A percentile compares a stretch with the other conserved stretches of the same genome.
Evolutionary conservation across 169 alveolate genomes (phyloP).

Genomic region (Plasmodium falciparum): DNA sequence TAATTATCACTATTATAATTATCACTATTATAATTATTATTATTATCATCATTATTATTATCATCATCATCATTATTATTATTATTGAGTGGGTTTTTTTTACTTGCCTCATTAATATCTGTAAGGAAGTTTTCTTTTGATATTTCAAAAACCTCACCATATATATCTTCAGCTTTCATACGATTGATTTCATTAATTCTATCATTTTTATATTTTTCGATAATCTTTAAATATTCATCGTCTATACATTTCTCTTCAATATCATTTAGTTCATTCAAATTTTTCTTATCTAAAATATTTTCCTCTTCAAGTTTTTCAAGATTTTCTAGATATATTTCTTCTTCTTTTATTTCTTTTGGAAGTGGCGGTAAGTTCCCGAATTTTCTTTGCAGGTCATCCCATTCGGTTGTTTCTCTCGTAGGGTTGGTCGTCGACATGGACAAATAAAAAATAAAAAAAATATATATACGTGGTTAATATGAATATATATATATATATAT

Average conservation of each 20-base stretch:
- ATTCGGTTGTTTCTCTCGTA: constrained; percentile 89
- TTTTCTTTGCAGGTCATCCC: constrained; percentile 93
- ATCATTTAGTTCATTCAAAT: constrained; percentile 53
- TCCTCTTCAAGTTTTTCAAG: constrained; percentile 69
- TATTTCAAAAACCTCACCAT: constrained; percentile 78
- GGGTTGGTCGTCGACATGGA: constrained; percentile 93
- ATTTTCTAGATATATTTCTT: constrained; percentile 80
- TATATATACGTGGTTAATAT: not conserved
- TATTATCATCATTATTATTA: constrained; percentile 3
- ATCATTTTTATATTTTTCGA: constrained; percentile 48
- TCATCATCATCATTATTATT: constrained; percentile 34
- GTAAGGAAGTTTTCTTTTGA: constrained; percentile 75
- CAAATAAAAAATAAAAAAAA: not conserved
- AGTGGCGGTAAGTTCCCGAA: constrained; percentile 90
- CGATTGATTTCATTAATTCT: constrained; percentile 57
- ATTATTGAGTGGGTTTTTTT: constrained; percentile 40
- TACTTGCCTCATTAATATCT: constrained; percentile 80
- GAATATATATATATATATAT: no score
- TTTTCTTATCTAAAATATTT: constrained; percentile 69
- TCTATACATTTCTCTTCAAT: constrained; percentile 73
- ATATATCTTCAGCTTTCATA: constrained; percentile 58
- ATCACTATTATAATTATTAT: constrained; percentile 4
- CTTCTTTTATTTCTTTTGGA: constrained; percentile 86
- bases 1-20: not conserved
- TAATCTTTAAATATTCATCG: constrained; percentile 53